Evolutionary conservation across 2,329 filamentous ascomycete species (phyloP).

Genomic region (Trichoderma breve): DNA sequence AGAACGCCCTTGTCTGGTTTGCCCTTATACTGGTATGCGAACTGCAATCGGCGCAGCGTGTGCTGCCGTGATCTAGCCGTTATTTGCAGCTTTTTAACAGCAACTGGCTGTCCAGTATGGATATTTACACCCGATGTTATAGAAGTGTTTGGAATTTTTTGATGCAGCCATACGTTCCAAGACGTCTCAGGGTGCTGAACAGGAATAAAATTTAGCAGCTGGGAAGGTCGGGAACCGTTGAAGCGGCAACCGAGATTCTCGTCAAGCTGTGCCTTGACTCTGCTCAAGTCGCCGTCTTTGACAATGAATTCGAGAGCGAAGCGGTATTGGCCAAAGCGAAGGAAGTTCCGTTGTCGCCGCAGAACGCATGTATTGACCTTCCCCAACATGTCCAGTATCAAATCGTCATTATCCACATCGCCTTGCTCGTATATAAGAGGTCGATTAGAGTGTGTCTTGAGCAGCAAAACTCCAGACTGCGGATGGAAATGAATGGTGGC

Average conservation of each 20-base stretch:
- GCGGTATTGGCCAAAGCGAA: neutral
- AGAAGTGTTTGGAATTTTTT: neutral
- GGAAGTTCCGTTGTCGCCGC: neutral
- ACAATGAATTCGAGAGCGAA: neutral
- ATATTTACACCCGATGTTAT: neutral
- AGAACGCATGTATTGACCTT: neutral
- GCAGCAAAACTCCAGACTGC: neutral
- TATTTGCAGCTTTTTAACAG: neutral
- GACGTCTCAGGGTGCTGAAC: neutral
- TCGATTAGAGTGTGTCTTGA: neutral
- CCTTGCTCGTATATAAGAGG: constrained; percentile 11
- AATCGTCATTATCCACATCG: neutral
- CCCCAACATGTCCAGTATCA: neutral
- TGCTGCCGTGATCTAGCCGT: neutral
- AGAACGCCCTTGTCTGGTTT: neutral
- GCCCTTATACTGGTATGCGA: neutral
- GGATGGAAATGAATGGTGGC: constrained; percentile 3
- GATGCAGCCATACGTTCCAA: constrained; percentile 7
- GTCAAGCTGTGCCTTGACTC: neutral
- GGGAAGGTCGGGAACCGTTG: neutral
- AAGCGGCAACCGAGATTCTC: neutral
- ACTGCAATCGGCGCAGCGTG: neutral
- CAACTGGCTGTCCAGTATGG: neutral
- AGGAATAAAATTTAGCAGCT: neutral
- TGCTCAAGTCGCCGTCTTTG: neutral